phyloP scores from a whole-genome alignment of 2,329 filamentous ascomycete genomes.

The Teratosphaeriaceae sp. region DNA sequence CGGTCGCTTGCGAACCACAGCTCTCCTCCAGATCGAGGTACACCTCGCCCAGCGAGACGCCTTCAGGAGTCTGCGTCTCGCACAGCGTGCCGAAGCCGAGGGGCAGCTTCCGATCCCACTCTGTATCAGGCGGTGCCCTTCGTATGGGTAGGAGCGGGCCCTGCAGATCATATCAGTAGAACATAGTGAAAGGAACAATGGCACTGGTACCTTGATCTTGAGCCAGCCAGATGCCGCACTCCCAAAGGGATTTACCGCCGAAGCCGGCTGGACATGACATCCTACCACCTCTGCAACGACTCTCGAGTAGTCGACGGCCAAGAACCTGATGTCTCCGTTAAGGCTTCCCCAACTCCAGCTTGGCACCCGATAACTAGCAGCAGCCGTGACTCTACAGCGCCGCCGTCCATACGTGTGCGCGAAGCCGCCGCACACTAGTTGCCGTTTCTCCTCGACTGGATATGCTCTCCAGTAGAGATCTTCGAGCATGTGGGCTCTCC shows the following conservation, averaged over 20 bases:
- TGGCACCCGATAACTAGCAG: slow-evolving; percentile 2
- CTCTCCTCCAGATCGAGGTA: neutral
- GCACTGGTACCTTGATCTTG: neutral
- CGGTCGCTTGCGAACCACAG: too few species aligned
- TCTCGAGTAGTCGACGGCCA: neutral
- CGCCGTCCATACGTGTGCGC: neutral
- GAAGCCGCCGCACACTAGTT: neutral
- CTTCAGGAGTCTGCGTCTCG: neutral
- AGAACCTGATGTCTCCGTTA: slow-evolving; percentile 4
- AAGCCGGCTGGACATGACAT: neutral
- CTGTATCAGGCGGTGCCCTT: neutral
- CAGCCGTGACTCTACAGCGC: neutral
- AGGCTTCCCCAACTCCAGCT: slow-evolving; percentile 9
- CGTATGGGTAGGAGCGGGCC: neutral
- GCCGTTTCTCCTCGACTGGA: neutral
- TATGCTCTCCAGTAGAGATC: neutral
- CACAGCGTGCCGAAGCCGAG: neutral
- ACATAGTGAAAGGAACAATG: neutral
- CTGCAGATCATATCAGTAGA: neutral
- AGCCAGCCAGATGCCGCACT: neutral
- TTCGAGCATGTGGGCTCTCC: neutral
- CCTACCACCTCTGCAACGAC: neutral
- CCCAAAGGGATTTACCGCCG: neutral
- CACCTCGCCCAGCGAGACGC: neutral
- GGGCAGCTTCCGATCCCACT: neutral